phyloP scores from a whole-genome alignment of 768 basidiomycete genomes.

The Psilocybe subaeruginosa region DNA sequence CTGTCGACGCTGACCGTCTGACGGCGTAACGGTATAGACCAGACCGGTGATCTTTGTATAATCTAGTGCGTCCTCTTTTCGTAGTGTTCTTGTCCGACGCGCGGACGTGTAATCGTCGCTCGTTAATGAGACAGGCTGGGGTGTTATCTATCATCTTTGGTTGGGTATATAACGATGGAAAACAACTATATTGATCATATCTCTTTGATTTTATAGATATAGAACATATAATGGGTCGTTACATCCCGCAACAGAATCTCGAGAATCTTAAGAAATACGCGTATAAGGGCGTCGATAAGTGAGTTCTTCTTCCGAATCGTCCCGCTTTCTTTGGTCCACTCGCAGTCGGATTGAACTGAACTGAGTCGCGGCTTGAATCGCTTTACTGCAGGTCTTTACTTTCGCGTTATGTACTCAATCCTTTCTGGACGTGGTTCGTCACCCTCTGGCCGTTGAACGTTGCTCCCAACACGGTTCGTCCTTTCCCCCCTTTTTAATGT shows the following conservation, averaged over 20 bases:
- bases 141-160: too few species aligned
- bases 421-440: constrained; percentile 93
- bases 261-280: constrained; percentile 76
- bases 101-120: too few species aligned
- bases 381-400: constrained; percentile 61
- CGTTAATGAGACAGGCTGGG: too few species aligned
- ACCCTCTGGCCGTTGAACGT: constrained; percentile 83
- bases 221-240: constrained; percentile 49
- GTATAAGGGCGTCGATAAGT: constrained; percentile 86
- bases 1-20: too few species aligned
- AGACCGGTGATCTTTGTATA: too few species aligned
- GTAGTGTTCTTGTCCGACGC: too few species aligned
- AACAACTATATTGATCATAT: not conserved
- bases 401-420: constrained; percentile 76
- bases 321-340: not conserved
- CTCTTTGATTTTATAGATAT: not conserved
- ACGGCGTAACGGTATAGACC: too few species aligned
- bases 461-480: constrained; percentile 86
- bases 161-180: too few species aligned
- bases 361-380: not conserved
- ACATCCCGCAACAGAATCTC: constrained; percentile 68
- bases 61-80: too few species aligned
- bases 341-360: not conserved
- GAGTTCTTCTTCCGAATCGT: constrained; percentile 20
- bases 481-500: too few species aligned